Base-by-base conservation (phyloP, 2,329 filamentous ascomycete genomes). In the Ophiocordyceps polyrhachis-furcata region DNA sequence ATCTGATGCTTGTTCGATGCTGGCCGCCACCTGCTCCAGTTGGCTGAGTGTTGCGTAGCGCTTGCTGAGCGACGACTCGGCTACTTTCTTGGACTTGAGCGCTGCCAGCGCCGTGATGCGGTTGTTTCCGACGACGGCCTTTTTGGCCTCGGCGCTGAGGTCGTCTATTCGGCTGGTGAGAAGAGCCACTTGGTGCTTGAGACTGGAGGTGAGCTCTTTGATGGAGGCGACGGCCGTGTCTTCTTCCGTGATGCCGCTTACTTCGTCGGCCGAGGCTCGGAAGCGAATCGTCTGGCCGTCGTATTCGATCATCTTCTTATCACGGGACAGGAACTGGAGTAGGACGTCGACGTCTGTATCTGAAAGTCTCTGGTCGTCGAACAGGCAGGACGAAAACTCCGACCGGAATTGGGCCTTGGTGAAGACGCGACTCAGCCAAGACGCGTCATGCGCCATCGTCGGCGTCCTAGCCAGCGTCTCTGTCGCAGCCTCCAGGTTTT, bases 191-290 rank as follows among this genome's bases (percentile, higher is more conserved):
- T 94, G 77, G 19, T 79, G 73, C 49, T 81, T 79, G 15, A 98
- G 70, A 43, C 82, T 81, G 38, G 74, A 68, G 25, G 87, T 81
- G 12, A 94, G 70, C 23, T 83, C 76, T 55, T 88, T 89, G 11
- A 98, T 73, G 17, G 82, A 82, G 1, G 87, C 87, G 49, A 95
- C 84, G 1, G 84, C 82, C 5, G 69, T 67, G 62, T 98, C 91
- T 53, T 93, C 81, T 46, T 79, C 67, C 1, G 83, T 83, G 50
- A 96, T 80, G 0, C 53, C 52, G 1, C 56, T 47, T 41, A 65
- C 61, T 44, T 74, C 69, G 3, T 68, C 65, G 0, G 71, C 11
- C n/a, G 35, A 58, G 0, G 62, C 62, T 53, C 75, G 81, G 59
- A 96, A 79, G 57, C 83, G 88, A 52, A 98, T 71, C 0, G 79